Percentiles rank a stretch among this genome's conserved stretches.
Evolutionary conservation across 2,329 filamentous ascomycete species (phyloP).

Genomic region (Exophiala mesophila): DNA sequence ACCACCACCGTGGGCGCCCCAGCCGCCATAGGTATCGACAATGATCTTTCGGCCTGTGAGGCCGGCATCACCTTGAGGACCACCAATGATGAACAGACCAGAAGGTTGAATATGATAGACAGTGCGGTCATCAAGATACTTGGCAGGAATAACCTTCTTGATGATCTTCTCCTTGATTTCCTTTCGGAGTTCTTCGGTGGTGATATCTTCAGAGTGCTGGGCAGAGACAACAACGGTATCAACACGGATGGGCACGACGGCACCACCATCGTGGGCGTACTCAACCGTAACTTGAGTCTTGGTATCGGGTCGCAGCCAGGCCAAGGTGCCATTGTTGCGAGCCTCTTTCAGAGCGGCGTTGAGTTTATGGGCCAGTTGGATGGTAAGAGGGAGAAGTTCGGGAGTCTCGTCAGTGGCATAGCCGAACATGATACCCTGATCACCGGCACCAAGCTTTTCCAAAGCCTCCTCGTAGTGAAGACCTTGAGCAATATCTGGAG

Average conservation of each 20-base stretch:
- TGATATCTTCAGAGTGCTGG: conserved; percentile 84
- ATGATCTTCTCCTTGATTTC: conserved; percentile 97
- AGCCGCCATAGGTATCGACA: conserved; percentile 99
- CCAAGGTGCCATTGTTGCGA: conserved; percentile 77
- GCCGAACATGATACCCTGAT: conserved; percentile 99
- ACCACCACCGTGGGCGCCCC: conserved; percentile 99
- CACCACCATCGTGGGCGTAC: conserved; percentile 94
- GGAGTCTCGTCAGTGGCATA: conserved; percentile 99
- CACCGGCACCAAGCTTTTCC: conserved; percentile 96
- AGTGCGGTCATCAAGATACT: conserved; percentile 89
- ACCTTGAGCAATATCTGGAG: conserved; percentile 97
- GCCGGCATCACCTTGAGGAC: conserved; percentile 97
- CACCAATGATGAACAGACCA: conserved; percentile 97
- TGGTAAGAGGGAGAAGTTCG: conserved; percentile 89
- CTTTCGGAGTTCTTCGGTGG: conserved; percentile 86
- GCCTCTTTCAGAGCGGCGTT: conserved; percentile 91
- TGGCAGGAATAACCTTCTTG: conserved; percentile 84
- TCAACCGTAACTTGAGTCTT: conserved; percentile 99
- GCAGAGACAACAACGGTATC: conserved; percentile 96
- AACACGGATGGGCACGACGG: conserved; percentile 84
- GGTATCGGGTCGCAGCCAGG: conserved; percentile 96
- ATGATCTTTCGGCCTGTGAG: conserved; percentile 99
- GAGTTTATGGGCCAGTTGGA: conserved; percentile 92
- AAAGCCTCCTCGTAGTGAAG: conserved; percentile 97
- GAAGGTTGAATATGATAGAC: conserved; percentile 99